Evolutionary conservation across 768 basidiomycete species (phyloP).

Genomic region (Tubosaeta sp.): DNA sequence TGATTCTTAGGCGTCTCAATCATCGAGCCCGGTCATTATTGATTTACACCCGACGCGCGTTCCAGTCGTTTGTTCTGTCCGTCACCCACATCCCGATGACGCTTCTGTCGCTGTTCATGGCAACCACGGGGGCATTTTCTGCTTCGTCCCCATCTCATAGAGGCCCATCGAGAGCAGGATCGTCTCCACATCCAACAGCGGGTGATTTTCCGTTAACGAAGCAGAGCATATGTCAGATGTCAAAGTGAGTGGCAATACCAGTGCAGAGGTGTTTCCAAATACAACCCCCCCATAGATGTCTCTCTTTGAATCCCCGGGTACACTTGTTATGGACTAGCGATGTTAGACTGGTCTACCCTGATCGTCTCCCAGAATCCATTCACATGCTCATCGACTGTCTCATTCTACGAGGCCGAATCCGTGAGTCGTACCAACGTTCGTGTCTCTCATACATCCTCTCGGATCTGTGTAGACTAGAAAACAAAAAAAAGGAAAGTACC

Average conservation of each 20-base stretch:
- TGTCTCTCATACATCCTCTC: neutral
- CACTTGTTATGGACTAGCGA: neutral
- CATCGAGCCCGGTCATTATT: too few relatives aligned
- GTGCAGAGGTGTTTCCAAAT: neutral
- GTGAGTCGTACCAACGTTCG: constrained; percentile 11
- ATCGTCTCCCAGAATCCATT: neutral
- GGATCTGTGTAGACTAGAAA: neutral
- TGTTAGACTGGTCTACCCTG: neutral
- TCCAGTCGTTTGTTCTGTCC: too few relatives aligned
- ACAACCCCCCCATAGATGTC: neutral
- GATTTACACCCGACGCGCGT: too few relatives aligned
- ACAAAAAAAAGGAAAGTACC: too few relatives aligned
- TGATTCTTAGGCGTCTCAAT: too few relatives aligned
- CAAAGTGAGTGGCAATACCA: constrained; percentile 2
- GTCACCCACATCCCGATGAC: neutral
- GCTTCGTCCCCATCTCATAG: too few relatives aligned
- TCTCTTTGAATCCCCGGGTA: neutral
- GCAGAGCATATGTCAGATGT: neutral
- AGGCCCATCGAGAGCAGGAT: too few relatives aligned
- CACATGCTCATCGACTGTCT: neutral
- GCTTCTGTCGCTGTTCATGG: constrained; percentile 21
- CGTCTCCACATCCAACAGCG: neutral
- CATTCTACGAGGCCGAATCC: constrained; percentile 5
- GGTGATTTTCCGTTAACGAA: neutral
- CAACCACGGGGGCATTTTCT: constrained; percentile 4